phyloP scores from a whole-genome alignment of 169 alveolate species.

The Plasmodium inui region DNA sequence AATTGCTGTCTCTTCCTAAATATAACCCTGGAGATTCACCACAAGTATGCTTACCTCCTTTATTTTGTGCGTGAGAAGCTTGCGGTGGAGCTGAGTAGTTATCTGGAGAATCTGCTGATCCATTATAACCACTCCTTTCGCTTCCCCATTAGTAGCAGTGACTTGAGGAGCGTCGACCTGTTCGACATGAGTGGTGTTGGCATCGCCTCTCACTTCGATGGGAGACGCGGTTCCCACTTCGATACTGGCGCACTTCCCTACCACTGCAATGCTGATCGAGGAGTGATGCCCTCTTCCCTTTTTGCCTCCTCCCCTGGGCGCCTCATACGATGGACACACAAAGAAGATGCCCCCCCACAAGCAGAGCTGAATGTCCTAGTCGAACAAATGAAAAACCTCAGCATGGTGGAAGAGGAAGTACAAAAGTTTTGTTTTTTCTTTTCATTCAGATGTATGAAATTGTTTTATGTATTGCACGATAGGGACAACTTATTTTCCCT shows the following conservation, averaged over 20 bases:
- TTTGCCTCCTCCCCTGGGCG: not conserved
- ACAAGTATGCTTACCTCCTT: constrained; percentile 31
- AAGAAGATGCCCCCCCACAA: not conserved
- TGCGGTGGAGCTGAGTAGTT: not conserved
- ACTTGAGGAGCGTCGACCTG: constrained; percentile 6
- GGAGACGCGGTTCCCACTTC: not conserved
- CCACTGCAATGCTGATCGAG: not conserved
- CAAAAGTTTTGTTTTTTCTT: constrained; percentile 14
- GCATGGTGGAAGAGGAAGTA: not conserved
- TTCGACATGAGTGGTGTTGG: not conserved
- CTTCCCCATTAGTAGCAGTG: not conserved
- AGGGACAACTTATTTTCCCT: not conserved
- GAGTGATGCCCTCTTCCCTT: too few relatives aligned
- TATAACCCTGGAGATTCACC: constrained; percentile 42
- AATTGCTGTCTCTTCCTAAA: constrained; percentile 55
- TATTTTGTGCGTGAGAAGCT: constrained; percentile 13
- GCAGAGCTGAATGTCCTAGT: constrained; percentile 17
- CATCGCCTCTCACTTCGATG: not conserved
- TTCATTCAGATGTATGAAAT: constrained; percentile 16
- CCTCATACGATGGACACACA: not conserved
- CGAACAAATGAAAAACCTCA: not conserved
- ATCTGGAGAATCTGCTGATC: constrained; percentile 21
- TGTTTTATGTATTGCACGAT: constrained; percentile 11
- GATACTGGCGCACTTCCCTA: not conserved
- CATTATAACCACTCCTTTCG: constrained; percentile 20